These are phyloP conservation scores for Venturia nashicola DNA, from an alignment of 2,329 filamentous ascomycete genomes.

Conservation along the genomic window DNA sequence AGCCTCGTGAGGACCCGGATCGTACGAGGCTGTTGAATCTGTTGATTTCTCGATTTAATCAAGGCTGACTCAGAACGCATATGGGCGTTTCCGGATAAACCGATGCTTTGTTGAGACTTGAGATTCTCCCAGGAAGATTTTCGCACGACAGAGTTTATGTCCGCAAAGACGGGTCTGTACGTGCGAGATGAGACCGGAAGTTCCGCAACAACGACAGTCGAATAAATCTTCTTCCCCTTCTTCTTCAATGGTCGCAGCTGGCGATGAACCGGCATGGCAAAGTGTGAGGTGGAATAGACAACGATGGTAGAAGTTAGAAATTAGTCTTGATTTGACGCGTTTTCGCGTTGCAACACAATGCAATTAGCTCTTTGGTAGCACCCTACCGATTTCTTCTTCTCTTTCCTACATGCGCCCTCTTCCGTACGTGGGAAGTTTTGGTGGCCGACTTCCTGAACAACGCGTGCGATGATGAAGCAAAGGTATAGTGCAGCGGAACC, in stretches of 20 bases:
- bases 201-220: too few species aligned
- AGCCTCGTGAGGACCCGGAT: background rate
- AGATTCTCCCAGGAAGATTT: background rate
- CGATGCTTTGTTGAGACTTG: background rate
- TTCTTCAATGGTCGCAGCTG: background rate
- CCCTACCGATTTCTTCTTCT: background rate
- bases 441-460: background rate
- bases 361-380: background rate
- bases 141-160: background rate
- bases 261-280: background rate
- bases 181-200: too few species aligned
- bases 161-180: too few species aligned
- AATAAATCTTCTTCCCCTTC: too few species aligned
- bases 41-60: background rate
- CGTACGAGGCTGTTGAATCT: background rate
- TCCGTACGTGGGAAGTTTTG: background rate
- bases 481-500: background rate
- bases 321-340: background rate
- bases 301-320: background rate
- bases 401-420: background rate
- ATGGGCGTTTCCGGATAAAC: background rate
- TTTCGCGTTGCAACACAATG: background rate
- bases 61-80: background rate
- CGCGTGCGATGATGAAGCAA: background rate
- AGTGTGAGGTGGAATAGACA: background rate